A percentile compares a stretch with the other conserved stretches of the same genome.
These are phyloP conservation scores for Annulohypoxylon truncatum DNA, from an alignment of 2,329 filamentous ascomycete genomes.

Conservation along the genomic window DNA sequence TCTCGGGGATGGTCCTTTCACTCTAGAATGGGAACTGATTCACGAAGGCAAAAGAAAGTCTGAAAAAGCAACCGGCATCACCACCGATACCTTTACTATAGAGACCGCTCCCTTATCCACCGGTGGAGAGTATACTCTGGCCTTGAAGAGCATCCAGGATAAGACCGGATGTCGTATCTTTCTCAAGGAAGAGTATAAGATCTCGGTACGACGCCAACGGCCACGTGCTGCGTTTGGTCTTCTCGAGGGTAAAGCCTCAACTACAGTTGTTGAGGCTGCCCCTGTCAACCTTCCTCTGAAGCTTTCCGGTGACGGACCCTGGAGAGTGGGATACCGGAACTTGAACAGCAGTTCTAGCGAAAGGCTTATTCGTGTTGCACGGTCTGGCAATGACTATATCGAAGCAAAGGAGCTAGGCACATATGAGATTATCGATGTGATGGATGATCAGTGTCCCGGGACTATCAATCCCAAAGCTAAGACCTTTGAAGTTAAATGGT, in stretches of 20 bases:
- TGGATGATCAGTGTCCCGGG: constrained; percentile 85
- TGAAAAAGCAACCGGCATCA: constrained; percentile 72
- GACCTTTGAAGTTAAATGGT: constrained; percentile 85
- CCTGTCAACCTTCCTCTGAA: constrained; percentile 81
- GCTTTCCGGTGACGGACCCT: constrained; percentile 86
- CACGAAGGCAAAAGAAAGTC: constrained; percentile 87
- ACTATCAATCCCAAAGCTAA: constrained; percentile 79
- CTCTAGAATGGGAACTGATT: constrained; percentile 90
- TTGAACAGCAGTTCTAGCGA: constrained; percentile 64
- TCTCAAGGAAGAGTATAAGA: constrained; percentile 84
- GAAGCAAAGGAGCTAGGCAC: constrained; percentile 74
- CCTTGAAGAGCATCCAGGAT: constrained; percentile 88
- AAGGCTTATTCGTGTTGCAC: constrained; percentile 45
- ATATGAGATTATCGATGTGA: constrained; percentile 83
- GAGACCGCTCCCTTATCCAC: constrained; percentile 78
- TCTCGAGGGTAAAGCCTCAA: constrained; percentile 80
- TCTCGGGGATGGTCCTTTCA: constrained; percentile 87
- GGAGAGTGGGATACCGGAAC: constrained; percentile 82
- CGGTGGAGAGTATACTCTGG: constrained; percentile 90
- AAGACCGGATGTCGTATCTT: constrained; percentile 86
- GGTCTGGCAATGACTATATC: constrained; percentile 73
- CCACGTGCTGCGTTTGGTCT: constrained; percentile 88
- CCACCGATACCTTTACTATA: constrained; percentile 73
- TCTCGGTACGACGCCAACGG: constrained; percentile 87
- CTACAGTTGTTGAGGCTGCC: constrained; percentile 81